These are phyloP conservation scores for Rhynchosporium secalis DNA, from an alignment of 2,329 filamentous ascomycete genomes.

Conservation along the genomic window DNA sequence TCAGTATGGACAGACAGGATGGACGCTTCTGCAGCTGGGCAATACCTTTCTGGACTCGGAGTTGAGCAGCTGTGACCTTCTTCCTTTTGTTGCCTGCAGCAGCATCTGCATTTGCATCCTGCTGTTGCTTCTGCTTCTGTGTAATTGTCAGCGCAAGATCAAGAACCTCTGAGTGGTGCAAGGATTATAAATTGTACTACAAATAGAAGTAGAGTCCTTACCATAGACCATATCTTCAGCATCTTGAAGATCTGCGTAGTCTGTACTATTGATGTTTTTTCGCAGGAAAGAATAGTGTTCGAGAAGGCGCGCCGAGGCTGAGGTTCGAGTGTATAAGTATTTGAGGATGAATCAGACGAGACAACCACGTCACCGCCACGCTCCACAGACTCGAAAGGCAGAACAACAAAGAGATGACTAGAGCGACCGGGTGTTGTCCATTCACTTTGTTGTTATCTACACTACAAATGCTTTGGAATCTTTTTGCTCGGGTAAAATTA, in stretches of 20 bases:
- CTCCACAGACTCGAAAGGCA: background rate
- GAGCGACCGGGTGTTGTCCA: too few species aligned
- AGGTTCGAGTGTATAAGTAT: background rate
- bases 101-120: conserved; percentile 80
- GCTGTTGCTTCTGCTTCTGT: conserved; percentile 95
- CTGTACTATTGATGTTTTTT: background rate
- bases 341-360: background rate
- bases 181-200: background rate
- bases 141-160: conserved; percentile 19
- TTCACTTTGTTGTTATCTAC: too few species aligned
- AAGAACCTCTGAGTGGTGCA: background rate
- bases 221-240: conserved; percentile 99
- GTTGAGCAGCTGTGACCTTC: conserved; percentile 94
- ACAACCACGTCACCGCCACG: conserved; percentile 6
- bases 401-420: background rate
- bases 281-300: conserved; percentile 2
- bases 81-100: conserved; percentile 84
- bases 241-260: conserved; percentile 56
- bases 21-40: conserved; percentile 22
- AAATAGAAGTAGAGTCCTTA: conserved; percentile 45
- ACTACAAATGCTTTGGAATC: too few species aligned
- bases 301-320: background rate
- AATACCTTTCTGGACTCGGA: conserved; percentile 92
- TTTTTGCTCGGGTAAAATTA: background rate
- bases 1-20: conserved; percentile 7